Evolutionary conservation across 805 yeast genomes (phyloP).

Genomic region (Zygosaccharomyces kombuchaensis): DNA sequence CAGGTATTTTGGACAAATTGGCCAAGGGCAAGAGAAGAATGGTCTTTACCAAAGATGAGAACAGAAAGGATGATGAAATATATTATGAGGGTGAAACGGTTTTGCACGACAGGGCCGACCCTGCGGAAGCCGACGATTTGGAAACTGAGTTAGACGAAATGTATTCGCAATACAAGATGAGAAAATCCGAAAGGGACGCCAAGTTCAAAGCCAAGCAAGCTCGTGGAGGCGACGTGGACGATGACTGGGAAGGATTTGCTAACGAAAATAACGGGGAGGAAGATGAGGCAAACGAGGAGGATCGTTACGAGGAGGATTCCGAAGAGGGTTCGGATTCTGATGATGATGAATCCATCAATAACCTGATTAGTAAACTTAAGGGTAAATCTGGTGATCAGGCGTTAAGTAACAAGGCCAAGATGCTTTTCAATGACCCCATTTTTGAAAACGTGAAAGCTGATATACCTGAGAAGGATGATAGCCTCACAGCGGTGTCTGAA

Average conservation of each 20-base stretch:
- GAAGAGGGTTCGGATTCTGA: constrained; percentile 53
- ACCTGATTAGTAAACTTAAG: constrained; percentile 52
- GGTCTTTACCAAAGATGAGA: constrained; percentile 54
- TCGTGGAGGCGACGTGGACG: constrained; percentile 73
- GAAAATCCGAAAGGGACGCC: constrained; percentile 64
- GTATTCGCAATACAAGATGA: constrained; percentile 68
- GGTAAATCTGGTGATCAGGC: constrained; percentile 40
- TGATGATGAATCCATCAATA: constrained; percentile 66
- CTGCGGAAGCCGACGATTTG: constrained; percentile 55
- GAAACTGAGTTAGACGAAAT: constrained; percentile 80
- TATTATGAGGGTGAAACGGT: constrained; percentile 45
- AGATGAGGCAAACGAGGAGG: constrained; percentile 40
- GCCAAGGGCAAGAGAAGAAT: constrained; percentile 70
- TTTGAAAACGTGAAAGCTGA: constrained; percentile 47
- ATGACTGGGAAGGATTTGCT: constrained; percentile 71
- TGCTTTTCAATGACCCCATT: constrained; percentile 50
- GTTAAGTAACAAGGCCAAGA: constrained; percentile 40
- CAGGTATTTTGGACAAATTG: constrained; percentile 72
- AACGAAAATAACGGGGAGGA: constrained; percentile 42
- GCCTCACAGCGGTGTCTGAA: constrained; percentile 6
- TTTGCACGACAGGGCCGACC: constrained; percentile 35
- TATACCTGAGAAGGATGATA: constrained; percentile 21
- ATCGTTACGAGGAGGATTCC: constrained; percentile 38
- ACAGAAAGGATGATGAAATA: constrained; percentile 52
- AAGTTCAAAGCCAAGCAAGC: constrained; percentile 63